Conservation (phyloP, 768 basidiomycete species). For the Candolleomyces eurysporus region DNA sequence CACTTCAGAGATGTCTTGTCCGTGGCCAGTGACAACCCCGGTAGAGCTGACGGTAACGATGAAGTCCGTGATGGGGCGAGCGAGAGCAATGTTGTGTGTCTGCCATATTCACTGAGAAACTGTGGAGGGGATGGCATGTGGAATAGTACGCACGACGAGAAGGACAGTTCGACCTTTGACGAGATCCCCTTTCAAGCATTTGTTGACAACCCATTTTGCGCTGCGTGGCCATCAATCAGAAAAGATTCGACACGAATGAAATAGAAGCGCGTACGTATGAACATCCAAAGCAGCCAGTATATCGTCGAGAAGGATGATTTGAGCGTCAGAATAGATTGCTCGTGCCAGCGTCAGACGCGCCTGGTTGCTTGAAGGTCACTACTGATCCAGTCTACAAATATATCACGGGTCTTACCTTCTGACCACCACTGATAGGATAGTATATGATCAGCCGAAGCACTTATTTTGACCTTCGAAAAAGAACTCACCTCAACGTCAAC, state of each 20-base stretch:
- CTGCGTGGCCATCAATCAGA: constrained; percentile 41
- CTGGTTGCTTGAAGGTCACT: not conserved
- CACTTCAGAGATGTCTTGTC: constrained; percentile 48
- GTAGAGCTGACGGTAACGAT: constrained; percentile 55
- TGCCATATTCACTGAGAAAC: constrained; percentile 26
- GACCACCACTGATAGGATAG: constrained; percentile 35
- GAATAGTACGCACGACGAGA: constrained; percentile 55
- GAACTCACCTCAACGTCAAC: constrained; percentile 41
- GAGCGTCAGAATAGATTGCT: constrained; percentile 49
- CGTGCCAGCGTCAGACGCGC: constrained; percentile 43
- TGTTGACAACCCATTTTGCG: constrained; percentile 75
- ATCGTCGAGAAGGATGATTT: constrained; percentile 70
- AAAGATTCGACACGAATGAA: not conserved
- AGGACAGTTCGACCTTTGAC: constrained; percentile 82
- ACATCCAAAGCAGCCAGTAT: constrained; percentile 63
- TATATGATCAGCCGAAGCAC: not conserved
- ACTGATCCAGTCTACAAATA: not conserved
- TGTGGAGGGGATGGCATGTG: not conserved
- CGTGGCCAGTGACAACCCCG: constrained; percentile 45
- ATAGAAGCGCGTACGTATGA: constrained; percentile 21
- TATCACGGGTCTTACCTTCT: constrained; percentile 23
- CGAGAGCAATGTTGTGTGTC: constrained; percentile 54
- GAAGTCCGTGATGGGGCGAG: constrained; percentile 51
- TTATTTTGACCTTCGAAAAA: not conserved
- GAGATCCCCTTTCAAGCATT: constrained; percentile 79